Base-by-base conservation (phyloP, 2,329 filamentous ascomycete species). In the Neofusicoccum laricinum region DNA sequence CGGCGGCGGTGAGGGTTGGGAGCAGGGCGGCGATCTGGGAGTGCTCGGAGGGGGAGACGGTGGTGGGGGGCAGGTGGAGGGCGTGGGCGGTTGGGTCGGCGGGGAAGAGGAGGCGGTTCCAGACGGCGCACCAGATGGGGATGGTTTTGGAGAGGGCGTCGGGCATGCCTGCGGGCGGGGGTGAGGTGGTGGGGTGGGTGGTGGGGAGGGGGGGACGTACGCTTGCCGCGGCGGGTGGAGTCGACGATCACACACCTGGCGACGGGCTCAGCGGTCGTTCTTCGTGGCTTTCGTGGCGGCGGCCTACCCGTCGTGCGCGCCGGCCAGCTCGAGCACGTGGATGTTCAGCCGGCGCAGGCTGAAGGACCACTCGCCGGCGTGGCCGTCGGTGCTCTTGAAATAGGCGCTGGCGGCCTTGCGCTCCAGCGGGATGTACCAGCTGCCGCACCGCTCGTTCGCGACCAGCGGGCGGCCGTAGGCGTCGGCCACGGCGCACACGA, bases 381-480 rank as follows among this genome's bases (percentile, higher is more conserved):
- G 95, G 0, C 95, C 95, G 78, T 99, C 95, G 1, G 95, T 99
- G 78, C 92, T 96, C 82, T 99, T 99, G 79, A 98, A 99, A 78
- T 98, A 99, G 36, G 90, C 91, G 68, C 90, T 93, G 36, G 86
- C 90, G 1, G 74, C 78, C 77, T 94, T 95, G 30, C 72, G 72
- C 7, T 76, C 76, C 0, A 89, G 89, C 2, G 80, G 78, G 30
- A 98, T 90, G 75, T 98, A 98, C 95, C 95, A 99, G 77, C 91
- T 94, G 0, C 95, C 95, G 75, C 95, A 98, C 66, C 95, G 86
- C 80, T 98, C 93, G 73, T 99, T 99, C 34, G 94, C 93, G 14
- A 98, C 82, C 1, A 98, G 81, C 0, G 93, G 92, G 1, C 94
- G 80, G 2, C 71, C 68, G 69, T 82, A 86, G 0, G 83, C 81